Conservation (phyloP, 2,329 filamentous ascomycete species). For the Claviceps sp. region DNA sequence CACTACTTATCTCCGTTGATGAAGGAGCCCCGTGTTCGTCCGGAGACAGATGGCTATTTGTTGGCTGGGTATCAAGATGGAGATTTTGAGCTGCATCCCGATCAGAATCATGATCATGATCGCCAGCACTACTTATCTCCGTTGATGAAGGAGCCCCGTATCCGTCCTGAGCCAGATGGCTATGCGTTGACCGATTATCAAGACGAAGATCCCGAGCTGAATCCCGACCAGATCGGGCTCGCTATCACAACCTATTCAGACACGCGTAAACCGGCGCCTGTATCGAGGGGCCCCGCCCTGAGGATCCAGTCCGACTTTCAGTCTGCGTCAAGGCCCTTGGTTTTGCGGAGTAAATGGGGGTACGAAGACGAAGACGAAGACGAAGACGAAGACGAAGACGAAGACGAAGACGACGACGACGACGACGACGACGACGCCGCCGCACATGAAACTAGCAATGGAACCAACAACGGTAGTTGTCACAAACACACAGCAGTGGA, state of each 20-base stretch:
- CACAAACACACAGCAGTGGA: no score
- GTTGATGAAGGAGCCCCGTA: no score
- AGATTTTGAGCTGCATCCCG: no score
- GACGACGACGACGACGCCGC: not conserved
- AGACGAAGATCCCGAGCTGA: constrained; percentile 9
- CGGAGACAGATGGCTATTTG: no score
- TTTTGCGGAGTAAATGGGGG: constrained; percentile 1
- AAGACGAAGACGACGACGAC: not conserved
- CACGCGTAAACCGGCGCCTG: constrained; percentile 10
- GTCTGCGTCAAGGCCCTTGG: constrained; percentile 16
- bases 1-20: no score
- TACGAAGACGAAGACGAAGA: not conserved
- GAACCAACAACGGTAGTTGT: no score
- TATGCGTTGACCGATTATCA: constrained; percentile 9
- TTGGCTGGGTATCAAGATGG: no score
- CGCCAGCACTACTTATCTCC: no score
- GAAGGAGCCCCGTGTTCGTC: no score
- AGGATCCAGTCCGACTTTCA: constrained; percentile 28
- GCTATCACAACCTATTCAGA: constrained; percentile 13
- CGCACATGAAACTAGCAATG: constrained; percentile 5
- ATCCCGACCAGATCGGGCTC: constrained; percentile 10
- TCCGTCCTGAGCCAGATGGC: not conserved
- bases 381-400: constrained; percentile 9
- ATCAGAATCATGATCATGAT: not conserved
- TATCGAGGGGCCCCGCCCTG: constrained; percentile 18